Base-by-base conservation (phyloP, 164 flowering plant genomes). In the Kingdonia uniflora region DNA sequence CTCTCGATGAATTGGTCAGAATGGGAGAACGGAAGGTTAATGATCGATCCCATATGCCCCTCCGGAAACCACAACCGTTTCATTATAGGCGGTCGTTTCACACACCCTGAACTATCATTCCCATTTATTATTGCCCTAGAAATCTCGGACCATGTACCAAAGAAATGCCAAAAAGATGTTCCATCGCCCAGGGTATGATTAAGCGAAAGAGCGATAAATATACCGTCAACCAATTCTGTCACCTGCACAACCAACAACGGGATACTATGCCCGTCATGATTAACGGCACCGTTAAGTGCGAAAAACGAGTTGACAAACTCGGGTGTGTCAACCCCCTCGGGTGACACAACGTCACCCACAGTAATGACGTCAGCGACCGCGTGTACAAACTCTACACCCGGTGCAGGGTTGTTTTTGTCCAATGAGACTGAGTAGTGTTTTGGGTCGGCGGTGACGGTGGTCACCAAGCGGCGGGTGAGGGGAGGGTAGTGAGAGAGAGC, bases 151-250 rank as follows among this genome's bases (percentile, higher is more conserved):
- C 69, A 76, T 0, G 69, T 2, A 19, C 74, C 75, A 55, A 78
- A 60, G 68, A 80, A 80, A 57, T 76, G 48, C 86, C 80, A 80
- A 63, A 39, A 80, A 12, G 82, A 70, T 11, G 76, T 72, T 0
- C 82, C 86, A 48, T 80, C 80, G 1, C 29, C 79, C 1, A 71
- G 10, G 22, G 11, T 24, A 40, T 80, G 82, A 51, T 75, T 77
- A 25, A 76, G 46, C 19, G 79, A 65, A 33, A 69, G 65, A 12
- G 77, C 82, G 0, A 80, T 55, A 63, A 77, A 80, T 14, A 80
- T 29, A 6, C 78, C 82, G 38, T 80, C 82, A 0, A 65, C n/a
- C 0, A 77, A 49, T 45, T 77, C 77, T 0, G 85, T 80, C 5
- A 77, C 77, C 52, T 84, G 84, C 39, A 79, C 62, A 2, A 76